phyloP scores from a whole-genome alignment of 2,329 filamentous ascomycete species.

The Curvularia sp. region DNA sequence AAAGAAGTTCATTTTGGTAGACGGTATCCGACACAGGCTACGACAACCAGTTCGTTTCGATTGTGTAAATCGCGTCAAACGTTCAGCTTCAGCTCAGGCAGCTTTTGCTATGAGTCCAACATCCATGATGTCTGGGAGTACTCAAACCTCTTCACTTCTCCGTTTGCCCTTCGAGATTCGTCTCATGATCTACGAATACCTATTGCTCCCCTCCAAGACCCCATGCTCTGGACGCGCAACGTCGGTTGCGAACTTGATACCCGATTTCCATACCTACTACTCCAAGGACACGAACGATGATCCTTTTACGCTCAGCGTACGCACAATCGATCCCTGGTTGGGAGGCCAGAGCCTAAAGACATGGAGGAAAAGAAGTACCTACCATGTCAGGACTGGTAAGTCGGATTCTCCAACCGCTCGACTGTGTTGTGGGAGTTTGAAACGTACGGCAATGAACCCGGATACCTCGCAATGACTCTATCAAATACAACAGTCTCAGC shows the following conservation, averaged over 20 bases:
- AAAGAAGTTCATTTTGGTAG: background rate
- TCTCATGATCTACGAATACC: constrained; percentile 55
- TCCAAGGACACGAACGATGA: constrained; percentile 39
- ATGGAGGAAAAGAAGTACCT: constrained; percentile 49
- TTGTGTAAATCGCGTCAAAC: background rate
- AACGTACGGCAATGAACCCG: no score
- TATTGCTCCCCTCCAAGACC: constrained; percentile 51
- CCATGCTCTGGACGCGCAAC: constrained; percentile 39
- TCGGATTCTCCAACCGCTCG: background rate
- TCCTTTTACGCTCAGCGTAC: constrained; percentile 51
- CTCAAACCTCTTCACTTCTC: constrained; percentile 47
- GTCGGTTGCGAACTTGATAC: constrained; percentile 44
- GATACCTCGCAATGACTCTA: background rate
- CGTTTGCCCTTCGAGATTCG: constrained; percentile 56
- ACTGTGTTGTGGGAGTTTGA: background rate
- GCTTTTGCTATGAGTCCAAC: constrained; percentile 16
- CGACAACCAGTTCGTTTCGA: background rate
- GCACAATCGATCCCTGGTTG: constrained; percentile 53
- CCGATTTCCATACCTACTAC: constrained; percentile 55
- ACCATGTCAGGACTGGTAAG: constrained; percentile 47
- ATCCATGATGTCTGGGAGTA: background rate
- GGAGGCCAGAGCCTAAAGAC: constrained; percentile 31
- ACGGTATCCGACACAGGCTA: background rate
- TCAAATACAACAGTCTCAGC: constrained; percentile 9
- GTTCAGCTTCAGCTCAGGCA: background rate